Evolutionary conservation across 2,329 filamentous ascomycete species (phyloP).

Genomic region (Hymenoscyphus fructigenus): DNA sequence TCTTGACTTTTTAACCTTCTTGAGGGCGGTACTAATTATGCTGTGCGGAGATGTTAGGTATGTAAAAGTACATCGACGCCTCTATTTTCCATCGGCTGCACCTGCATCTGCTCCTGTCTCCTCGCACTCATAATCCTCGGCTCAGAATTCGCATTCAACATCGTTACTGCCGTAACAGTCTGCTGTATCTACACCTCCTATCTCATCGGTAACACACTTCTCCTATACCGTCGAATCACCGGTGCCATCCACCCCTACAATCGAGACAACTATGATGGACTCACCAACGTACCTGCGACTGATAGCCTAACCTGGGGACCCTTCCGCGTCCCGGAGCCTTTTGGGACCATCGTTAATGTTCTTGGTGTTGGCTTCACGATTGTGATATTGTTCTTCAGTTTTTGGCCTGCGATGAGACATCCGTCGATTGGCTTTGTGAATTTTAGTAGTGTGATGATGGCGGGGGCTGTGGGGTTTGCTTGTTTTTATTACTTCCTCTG

Average conservation of each 20-base stretch:
- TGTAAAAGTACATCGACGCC: conserved; percentile 36
- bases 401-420: conserved; percentile 44
- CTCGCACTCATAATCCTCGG: conserved; percentile 47
- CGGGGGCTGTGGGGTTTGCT: conserved; percentile 8
- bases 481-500: conserved; percentile 30
- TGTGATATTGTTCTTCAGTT: conserved; percentile 47
- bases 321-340: conserved; percentile 34
- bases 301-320: conserved; percentile 11
- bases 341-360: conserved; percentile 43
- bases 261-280: neutral
- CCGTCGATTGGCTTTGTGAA: conserved; percentile 48
- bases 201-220: conserved; percentile 39
- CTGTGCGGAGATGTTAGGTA: neutral
- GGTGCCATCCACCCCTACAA: conserved; percentile 9
- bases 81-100: conserved; percentile 36
- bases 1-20: neutral
- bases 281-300: conserved; percentile 1
- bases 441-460: conserved; percentile 31
- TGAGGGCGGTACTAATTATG: neutral
- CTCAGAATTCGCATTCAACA: conserved; percentile 50
- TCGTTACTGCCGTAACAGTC: conserved; percentile 50
- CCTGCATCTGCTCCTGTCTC: conserved; percentile 18
- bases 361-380: conserved; percentile 44
- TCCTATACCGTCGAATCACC: conserved; percentile 11
- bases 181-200: conserved; percentile 50